phyloP scores from a whole-genome alignment of 345 rosid genomes.

The Salix dunnii region DNA sequence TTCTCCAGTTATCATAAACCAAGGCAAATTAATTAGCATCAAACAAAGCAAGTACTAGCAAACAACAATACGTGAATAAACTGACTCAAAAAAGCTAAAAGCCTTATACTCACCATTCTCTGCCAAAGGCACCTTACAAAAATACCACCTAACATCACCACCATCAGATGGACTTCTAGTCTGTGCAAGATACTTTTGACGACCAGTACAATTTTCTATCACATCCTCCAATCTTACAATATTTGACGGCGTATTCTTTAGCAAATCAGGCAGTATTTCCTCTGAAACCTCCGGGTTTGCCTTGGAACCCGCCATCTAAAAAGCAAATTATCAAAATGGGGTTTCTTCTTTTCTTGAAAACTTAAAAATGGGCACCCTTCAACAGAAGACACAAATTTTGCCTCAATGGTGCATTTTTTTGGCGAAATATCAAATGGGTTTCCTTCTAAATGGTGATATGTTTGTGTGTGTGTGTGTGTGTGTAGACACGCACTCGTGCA shows the following conservation, averaged over 20 bases:
- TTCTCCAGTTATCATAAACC: not conserved
- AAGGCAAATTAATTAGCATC: not conserved
- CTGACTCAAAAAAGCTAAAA: not conserved
- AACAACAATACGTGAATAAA: not conserved
- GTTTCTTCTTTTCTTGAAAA: too few relatives aligned
- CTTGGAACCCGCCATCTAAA: slow-evolving; percentile 43
- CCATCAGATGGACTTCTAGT: slow-evolving; percentile 89
- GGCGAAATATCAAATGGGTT: not conserved
- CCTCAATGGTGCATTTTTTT: not conserved
- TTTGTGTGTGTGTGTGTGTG: too few relatives aligned
- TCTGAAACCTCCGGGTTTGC: slow-evolving; percentile 27
- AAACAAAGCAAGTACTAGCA: not conserved
- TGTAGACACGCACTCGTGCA: not conserved
- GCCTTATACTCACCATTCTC: slow-evolving; percentile 51
- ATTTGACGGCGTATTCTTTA: slow-evolving; percentile 88
- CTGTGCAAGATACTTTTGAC: slow-evolving; percentile 81
- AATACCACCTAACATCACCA: slow-evolving; percentile 90
- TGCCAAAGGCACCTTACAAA: slow-evolving; percentile 73
- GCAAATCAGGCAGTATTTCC: slow-evolving; percentile 59
- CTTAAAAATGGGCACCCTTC: not conserved
- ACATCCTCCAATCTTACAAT: slow-evolving; percentile 89
- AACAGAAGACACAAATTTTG: not conserved
- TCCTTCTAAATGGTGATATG: not conserved
- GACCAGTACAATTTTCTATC: slow-evolving; percentile 69
- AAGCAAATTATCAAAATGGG: not conserved